Base-by-base conservation (phyloP, 2,329 filamentous ascomycete species). In the Cordyceps javanica region DNA sequence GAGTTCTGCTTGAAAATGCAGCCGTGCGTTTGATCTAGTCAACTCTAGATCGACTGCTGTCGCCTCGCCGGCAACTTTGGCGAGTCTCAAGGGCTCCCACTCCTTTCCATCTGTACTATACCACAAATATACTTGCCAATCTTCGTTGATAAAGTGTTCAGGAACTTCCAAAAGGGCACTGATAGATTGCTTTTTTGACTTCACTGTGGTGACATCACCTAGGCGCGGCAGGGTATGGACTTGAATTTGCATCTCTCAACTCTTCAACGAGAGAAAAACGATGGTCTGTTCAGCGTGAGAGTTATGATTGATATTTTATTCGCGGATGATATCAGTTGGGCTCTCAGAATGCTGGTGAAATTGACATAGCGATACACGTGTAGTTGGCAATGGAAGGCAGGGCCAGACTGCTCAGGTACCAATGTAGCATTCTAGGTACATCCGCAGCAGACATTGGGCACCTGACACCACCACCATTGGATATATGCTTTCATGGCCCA, bases 101-200 rank as follows among this genome's bases (percentile, higher is more conserved):
- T 77, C 76, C 26, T 73, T 68, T 53, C 82, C 80, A 63, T 88
- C 85, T 61, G 66, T 61, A 4, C 78, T 79, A 58, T 90, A 83
- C 90, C 91, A 96, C 8, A 95, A 72, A 16, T 82, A 82, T 32
- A 91, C 82, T 64, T 94, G 81, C 87, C 89, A 94, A 21, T 77
- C 66, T 60, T 83, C 75, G 16, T 81, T 73, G 8, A 77, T 76
- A 48, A 80, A 79, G 36, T 75, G 75, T 23, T 69, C 71, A 41
- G 82, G 82, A 42, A 87, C 82, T 63, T 92, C 86, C 32, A 96
- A 77, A 13, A 92, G 71, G 7, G 88, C 86, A 0, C 82, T 86
- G 63, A 97, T 87, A 1, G 70, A 68, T 39, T 88, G 75, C 65
- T 79, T 63, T 2, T 66, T 66, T 21, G 69, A 67, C 26, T 75